phyloP scores from a whole-genome alignment of 805 yeast species.

The Saccharomycopsis microspora region DNA sequence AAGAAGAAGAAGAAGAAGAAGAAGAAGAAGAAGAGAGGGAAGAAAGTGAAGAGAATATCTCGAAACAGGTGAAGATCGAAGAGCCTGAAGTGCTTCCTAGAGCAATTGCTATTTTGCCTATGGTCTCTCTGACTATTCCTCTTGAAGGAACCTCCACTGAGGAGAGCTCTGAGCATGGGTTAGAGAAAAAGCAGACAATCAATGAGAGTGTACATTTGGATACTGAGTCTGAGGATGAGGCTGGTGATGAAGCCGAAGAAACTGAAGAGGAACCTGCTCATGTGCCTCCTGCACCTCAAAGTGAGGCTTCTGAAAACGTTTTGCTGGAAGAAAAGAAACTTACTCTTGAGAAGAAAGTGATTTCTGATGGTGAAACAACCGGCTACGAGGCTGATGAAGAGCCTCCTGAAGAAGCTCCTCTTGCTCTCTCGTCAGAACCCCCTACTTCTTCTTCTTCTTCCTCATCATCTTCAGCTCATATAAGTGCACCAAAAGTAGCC shows the following conservation, averaged over 20 bases:
- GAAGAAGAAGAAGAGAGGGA: neutral
- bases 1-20: slow-evolving; percentile 15
- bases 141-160: neutral
- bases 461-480: no score
- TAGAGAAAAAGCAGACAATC: no score
- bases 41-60: neutral
- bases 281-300: neutral
- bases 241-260: neutral
- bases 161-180: no score
- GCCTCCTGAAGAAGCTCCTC: neutral
- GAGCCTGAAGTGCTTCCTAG: neutral
- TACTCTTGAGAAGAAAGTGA: slow-evolving; percentile 3
- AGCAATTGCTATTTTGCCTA: neutral
- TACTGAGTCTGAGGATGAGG: no score
- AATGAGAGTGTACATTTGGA: no score
- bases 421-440: no score
- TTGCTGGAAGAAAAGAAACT: neutral
- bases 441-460: no score
- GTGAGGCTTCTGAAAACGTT: neutral
- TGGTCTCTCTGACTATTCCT: neutral
- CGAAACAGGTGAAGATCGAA: neutral
- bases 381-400: slow-evolving; percentile 14
- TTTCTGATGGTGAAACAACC: slow-evolving; percentile 10
- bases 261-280: neutral
- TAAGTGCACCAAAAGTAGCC: no score